Evolutionary conservation across 257 asterid genomes (phyloP).

Genomic region (Gentiana straminea): DNA sequence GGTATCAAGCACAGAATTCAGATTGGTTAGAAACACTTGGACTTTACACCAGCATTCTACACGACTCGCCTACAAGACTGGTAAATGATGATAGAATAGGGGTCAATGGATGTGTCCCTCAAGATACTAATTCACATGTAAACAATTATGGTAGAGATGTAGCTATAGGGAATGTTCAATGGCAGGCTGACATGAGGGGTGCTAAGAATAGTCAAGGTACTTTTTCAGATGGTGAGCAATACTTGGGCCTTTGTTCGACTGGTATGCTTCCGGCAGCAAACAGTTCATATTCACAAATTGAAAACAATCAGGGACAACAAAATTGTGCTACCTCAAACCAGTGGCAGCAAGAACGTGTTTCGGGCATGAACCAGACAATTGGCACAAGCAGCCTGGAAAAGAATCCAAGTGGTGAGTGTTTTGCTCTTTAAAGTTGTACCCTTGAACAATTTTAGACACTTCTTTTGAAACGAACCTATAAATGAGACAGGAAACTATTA

Average conservation of each 20-base stretch:
- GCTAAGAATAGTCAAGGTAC: slow-evolving; percentile 14
- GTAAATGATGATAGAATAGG: slow-evolving; percentile 6
- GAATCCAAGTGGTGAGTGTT: slow-evolving; percentile 35
- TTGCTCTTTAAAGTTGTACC: not conserved
- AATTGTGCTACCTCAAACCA: slow-evolving; percentile 12
- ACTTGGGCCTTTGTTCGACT: slow-evolving; percentile 5
- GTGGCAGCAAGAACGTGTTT: slow-evolving; percentile 15
- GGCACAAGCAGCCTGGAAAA: slow-evolving; percentile 28
- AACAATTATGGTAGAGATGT: slow-evolving; percentile 17
- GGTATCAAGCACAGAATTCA: slow-evolving; percentile 5
- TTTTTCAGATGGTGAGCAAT: slow-evolving; percentile 11
- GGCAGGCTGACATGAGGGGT: slow-evolving; percentile 34
- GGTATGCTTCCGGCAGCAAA: slow-evolving; percentile 9
- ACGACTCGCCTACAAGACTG: slow-evolving; percentile 2
- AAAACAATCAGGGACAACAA: slow-evolving; percentile 13
- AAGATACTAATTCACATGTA: slow-evolving; percentile 15
- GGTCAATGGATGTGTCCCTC: slow-evolving; percentile 10
- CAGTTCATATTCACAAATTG: slow-evolving; percentile 26
- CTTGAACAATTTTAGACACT: not conserved
- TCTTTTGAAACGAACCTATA: no score
- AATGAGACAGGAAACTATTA: not conserved
- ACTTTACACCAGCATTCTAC: slow-evolving; percentile 13
- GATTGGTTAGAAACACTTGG: slow-evolving; percentile 20
- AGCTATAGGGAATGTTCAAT: slow-evolving; percentile 15
- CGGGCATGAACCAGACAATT: slow-evolving; percentile 14